Base-by-base conservation (phyloP, 108 stramenopile species). In the Nitzschia putrida region DNA sequence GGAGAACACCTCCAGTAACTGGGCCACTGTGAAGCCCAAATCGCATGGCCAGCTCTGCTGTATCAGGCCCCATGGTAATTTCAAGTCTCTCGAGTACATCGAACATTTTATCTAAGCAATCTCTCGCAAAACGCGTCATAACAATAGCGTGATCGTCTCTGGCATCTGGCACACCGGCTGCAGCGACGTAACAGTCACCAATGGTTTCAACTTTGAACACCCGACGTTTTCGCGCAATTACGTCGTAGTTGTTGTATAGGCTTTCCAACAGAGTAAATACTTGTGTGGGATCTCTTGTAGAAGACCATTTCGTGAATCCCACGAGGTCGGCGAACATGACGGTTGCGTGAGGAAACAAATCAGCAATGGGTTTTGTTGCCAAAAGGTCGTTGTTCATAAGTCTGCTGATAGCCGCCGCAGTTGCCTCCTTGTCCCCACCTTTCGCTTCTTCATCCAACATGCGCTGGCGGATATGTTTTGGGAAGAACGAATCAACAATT, bases 81-180 rank as follows among this genome's bases (percentile, higher is more conserved):
- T 64, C 63, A 16, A 64, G 63, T 45, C 24, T 64, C 23, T 64
- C 24, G 4, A 23, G 13, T 9, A 64, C 16, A 9, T 64, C 45
- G 13, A 2, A n/a, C 63, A 64, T 64, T 50, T 21, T 49, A 9
- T 49, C 45, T 8, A 64, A 29, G 63, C 63, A 64, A 49, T 50
- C 63, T 44, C 45, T n/a, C 9, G 63, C 63, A 34, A 64, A 64
- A 25, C 63, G 20, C 10, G 47, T 44, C 63, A 64, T 64, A 1
- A 49, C 59, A 41, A 60, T 60, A 5, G 59, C 59, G 7, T 60
- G 59, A 41, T 60, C 39, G 7, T 60, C 59, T 38, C 59, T 14
- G 14, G 59, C 34, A 41, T 60, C 59, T 3, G 59, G 59, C 2
- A 60, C 34, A 40, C 59, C 59, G 3, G 39, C 34, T 4, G 39